Percentiles rank a stretch among this genome's conserved stretches.
Conservation (phyloP, 768 basidiomycete species). For the Tylopilus balloui region DNA sequence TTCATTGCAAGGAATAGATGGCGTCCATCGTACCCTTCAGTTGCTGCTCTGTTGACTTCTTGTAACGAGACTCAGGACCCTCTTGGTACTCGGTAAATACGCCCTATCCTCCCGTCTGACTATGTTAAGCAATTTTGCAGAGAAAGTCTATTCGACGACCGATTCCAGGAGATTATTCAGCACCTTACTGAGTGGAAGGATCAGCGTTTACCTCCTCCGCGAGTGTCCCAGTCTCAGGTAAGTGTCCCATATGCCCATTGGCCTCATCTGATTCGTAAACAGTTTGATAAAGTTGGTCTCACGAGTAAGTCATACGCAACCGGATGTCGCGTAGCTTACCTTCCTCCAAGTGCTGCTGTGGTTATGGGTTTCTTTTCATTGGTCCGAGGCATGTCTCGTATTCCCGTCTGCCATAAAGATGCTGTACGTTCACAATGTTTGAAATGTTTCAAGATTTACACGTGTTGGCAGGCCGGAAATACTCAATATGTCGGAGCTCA, state of each 20-base stretch:
- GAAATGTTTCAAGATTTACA: background rate
- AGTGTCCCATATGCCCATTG: slow-evolving; percentile 7
- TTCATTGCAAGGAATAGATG: slow-evolving; percentile 57
- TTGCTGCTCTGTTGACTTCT: slow-evolving; percentile 49
- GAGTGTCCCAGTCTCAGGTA: slow-evolving; percentile 78
- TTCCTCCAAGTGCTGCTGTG: slow-evolving; percentile 61
- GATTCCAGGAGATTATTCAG: slow-evolving; percentile 50
- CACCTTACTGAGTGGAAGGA: slow-evolving; percentile 67
- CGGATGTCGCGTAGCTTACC: slow-evolving; percentile 12
- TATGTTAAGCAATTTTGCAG: slow-evolving; percentile 32
- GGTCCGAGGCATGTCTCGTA: slow-evolving; percentile 66
- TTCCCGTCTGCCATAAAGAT: slow-evolving; percentile 76
- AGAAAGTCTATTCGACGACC: slow-evolving; percentile 50
- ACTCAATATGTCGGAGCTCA: slow-evolving; percentile 85
- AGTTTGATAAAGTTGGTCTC: slow-evolving; percentile 87
- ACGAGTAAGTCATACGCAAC: slow-evolving; percentile 48
- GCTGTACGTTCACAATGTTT: slow-evolving; percentile 49
- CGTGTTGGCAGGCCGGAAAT: slow-evolving; percentile 66
- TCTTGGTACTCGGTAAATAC: slow-evolving; percentile 51
- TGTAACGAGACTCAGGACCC: slow-evolving; percentile 53
- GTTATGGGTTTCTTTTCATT: slow-evolving; percentile 75
- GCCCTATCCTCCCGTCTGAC: background rate
- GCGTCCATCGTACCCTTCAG: slow-evolving; percentile 61
- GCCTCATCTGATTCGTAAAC: slow-evolving; percentile 15
- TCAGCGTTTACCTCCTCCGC: slow-evolving; percentile 78